phyloP scores from a whole-genome alignment of 2,329 filamentous ascomycete species.

The Cercospora beticola region DNA sequence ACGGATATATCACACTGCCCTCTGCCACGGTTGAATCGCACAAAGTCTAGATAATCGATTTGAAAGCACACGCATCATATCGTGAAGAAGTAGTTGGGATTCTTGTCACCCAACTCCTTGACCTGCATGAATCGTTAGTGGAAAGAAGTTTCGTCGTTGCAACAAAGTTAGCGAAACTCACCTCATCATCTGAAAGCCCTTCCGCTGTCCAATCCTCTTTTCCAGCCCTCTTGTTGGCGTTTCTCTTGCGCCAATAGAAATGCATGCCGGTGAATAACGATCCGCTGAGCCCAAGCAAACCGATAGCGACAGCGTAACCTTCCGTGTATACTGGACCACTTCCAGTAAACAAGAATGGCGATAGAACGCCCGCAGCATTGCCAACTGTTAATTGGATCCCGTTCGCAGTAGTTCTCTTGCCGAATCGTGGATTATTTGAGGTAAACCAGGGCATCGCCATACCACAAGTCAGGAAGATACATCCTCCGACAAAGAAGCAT shows the following conservation, averaged over 20 bases:
- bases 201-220: constrained; percentile 19
- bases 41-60: background rate
- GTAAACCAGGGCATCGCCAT: constrained; percentile 34
- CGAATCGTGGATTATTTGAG: constrained; percentile 36
- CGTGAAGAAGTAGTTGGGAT: constrained; percentile 12
- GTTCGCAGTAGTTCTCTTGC: constrained; percentile 36
- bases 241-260: constrained; percentile 12
- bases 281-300: constrained; percentile 22
- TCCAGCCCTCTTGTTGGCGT: constrained; percentile 8
- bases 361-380: constrained; percentile 15
- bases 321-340: constrained; percentile 14
- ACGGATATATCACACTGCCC: too few relatives aligned
- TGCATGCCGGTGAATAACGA: constrained; percentile 16
- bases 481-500: constrained; percentile 34
- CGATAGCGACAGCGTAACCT: constrained; percentile 15
- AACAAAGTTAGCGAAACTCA: background rate
- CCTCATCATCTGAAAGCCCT: constrained; percentile 12
- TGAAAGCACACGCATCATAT: background rate
- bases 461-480: constrained; percentile 32
- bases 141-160: too few relatives aligned
- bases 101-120: constrained; percentile 13
- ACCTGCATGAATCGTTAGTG: background rate
- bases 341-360: constrained; percentile 15
- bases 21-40: background rate
- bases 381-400: constrained; percentile 13